Conservation (phyloP, 805 yeast species). For the Dipodascopsis uninucleata region DNA sequence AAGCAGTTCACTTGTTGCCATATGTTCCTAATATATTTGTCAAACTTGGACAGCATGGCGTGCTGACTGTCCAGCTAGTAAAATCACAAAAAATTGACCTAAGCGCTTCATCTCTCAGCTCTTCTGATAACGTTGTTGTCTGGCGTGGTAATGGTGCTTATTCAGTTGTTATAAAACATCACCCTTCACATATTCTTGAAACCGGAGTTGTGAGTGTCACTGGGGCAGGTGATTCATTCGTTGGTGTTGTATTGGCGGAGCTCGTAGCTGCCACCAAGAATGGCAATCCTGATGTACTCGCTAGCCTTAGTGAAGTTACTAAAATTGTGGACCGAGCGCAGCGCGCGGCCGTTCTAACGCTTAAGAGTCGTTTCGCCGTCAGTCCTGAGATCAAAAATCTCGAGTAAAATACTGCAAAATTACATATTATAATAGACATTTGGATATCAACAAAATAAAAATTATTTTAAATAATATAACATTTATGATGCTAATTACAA, state of each 20-base stretch:
- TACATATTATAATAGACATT: background rate
- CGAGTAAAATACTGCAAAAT: slow-evolving; percentile 1
- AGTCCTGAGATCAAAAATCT: slow-evolving; percentile 12
- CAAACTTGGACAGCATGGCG: slow-evolving; percentile 66
- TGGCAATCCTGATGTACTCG: slow-evolving; percentile 23
- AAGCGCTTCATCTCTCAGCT: background rate
- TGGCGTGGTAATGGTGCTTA: background rate
- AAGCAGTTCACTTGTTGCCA: slow-evolving; percentile 69
- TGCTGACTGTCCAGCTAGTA: slow-evolving; percentile 43
- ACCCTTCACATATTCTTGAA: background rate
- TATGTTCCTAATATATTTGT: slow-evolving; percentile 62
- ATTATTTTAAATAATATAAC: background rate
- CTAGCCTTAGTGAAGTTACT: slow-evolving; percentile 5
- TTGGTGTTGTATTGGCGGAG: slow-evolving; percentile 57
- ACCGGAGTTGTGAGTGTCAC: slow-evolving; percentile 58
- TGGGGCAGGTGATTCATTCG: slow-evolving; percentile 84
- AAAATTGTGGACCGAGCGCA: slow-evolving; percentile 18
- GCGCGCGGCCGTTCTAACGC: slow-evolving; percentile 22
- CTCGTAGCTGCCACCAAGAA: slow-evolving; percentile 24
- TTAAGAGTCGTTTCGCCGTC: slow-evolving; percentile 20
- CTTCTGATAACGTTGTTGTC: background rate
- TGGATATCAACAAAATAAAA: background rate
- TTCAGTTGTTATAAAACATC: slow-evolving; percentile 6
- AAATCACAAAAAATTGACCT: background rate
- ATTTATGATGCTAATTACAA: too few species aligned